Evolutionary conservation across 345 rosid species (phyloP).

Genomic region (Pelargonium nanum): DNA sequence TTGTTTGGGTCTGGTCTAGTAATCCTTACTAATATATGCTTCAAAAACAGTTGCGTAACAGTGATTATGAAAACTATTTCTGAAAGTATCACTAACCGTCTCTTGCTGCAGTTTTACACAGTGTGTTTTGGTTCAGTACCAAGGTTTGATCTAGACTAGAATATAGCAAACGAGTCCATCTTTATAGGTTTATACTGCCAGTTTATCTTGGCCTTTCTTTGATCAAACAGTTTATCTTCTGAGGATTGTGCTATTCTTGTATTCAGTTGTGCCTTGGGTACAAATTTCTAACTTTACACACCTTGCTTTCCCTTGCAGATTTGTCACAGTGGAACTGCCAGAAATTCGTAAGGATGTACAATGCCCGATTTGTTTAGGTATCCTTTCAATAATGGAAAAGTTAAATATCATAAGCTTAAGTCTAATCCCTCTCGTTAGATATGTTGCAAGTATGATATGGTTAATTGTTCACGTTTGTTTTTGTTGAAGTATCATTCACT

Average conservation of each 20-base stretch:
- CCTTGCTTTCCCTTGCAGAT: conserved; percentile 44
- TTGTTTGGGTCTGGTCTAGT: not conserved
- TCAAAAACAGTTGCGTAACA: too few species aligned
- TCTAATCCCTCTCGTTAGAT: conserved; percentile 1
- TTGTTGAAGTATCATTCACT: too few species aligned
- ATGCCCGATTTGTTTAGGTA: conserved; percentile 77
- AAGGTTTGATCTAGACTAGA: not conserved
- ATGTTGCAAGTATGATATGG: not conserved
- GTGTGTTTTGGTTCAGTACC: too few species aligned
- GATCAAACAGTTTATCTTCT: not conserved
- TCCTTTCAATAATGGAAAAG: conserved; percentile 1
- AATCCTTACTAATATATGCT: too few species aligned
- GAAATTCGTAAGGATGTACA: conserved; percentile 70
- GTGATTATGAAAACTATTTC: too few species aligned
- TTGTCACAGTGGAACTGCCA: conserved; percentile 35
- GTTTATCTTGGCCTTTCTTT: too few species aligned
- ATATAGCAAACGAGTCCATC: not conserved
- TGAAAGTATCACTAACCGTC: too few species aligned
- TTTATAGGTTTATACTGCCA: too few species aligned
- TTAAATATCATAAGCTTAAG: not conserved
- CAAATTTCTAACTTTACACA: conserved; percentile 2
- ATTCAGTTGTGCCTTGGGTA: not conserved
- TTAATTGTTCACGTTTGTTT: not conserved
- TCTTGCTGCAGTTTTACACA: too few species aligned
- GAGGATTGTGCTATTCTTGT: not conserved